Evolutionary conservation across 352 stramenopile species (phyloP).

Genomic region (Ochromonadaceae sp.): DNA sequence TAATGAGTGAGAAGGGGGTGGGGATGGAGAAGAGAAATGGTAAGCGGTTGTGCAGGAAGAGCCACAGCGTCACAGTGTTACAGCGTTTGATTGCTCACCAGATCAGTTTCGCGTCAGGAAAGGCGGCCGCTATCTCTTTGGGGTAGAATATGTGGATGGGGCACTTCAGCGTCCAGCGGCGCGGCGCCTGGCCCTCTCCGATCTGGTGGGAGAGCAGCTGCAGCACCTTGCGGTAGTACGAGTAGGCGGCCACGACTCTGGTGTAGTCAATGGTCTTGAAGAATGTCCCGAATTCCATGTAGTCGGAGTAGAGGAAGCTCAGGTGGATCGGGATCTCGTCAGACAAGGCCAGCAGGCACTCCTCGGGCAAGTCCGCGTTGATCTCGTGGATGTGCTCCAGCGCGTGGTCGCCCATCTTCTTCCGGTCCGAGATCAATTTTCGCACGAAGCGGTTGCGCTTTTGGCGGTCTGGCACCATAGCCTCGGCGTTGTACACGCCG

Average conservation of each 20-base stretch:
- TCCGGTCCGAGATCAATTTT: conserved; percentile 15
- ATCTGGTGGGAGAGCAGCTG: conserved; percentile 21
- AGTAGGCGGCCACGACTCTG: conserved; percentile 15
- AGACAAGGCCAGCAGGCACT: conserved; percentile 27
- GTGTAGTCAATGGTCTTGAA: conserved; percentile 16
- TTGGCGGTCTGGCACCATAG: not conserved
- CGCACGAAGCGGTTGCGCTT: conserved; percentile 12
- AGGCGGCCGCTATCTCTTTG: conserved; percentile 19
- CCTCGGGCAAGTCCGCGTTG: conserved; percentile 25
- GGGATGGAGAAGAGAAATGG: not conserved
- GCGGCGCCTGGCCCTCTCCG: not conserved
- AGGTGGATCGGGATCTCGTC: conserved; percentile 31
- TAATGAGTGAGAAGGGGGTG: too few relatives aligned
- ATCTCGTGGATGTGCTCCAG: conserved; percentile 32
- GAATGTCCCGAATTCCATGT: conserved; percentile 15
- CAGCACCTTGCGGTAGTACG: conserved; percentile 24
- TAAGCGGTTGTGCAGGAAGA: not conserved
- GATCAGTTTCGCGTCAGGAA: conserved; percentile 29
- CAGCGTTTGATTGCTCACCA: conserved; percentile 23
- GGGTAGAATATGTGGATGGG: conserved; percentile 29
- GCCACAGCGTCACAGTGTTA: too few relatives aligned
- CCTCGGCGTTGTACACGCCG: not conserved
- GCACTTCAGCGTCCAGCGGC: conserved; percentile 29
- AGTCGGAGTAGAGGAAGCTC: conserved; percentile 18
- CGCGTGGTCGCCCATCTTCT: conserved; percentile 21